These are phyloP conservation scores for Hemileccinum impolitum DNA, from an alignment of 768 basidiomycete genomes.

Conservation along the genomic window DNA sequence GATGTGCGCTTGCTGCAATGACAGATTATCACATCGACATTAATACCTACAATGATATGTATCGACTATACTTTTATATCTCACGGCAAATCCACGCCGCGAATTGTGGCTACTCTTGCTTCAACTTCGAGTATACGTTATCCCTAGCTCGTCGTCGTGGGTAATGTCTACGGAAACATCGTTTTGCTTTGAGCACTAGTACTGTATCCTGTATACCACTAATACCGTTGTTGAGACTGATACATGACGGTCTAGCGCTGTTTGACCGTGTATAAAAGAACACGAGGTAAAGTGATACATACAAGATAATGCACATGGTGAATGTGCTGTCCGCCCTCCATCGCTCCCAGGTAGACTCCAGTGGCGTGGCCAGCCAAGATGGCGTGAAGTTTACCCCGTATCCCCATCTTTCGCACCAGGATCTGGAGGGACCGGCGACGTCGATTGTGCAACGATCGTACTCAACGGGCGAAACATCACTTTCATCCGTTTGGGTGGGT, in stretches of 20 bases:
- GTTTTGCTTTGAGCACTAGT: constrained; percentile 2
- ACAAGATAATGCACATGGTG: constrained; percentile 4
- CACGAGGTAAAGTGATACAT: constrained; percentile 8
- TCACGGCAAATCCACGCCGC: too few relatives aligned
- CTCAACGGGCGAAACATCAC: constrained; percentile 54
- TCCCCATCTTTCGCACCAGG: constrained; percentile 70
- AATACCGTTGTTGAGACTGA: constrained; percentile 3
- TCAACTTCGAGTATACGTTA: too few relatives aligned
- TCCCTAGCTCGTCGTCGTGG: too few relatives aligned
- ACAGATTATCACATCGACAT: too few relatives aligned
- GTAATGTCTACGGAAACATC: neutral
- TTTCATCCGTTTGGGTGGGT: constrained; percentile 68
- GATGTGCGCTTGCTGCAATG: too few relatives aligned
- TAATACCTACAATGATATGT: too few relatives aligned
- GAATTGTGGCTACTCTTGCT: too few relatives aligned
- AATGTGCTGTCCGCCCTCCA: neutral
- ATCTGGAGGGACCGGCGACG: constrained; percentile 53
- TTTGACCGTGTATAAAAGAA: constrained; percentile 8
- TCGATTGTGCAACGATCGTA: constrained; percentile 29
- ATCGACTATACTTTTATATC: too few relatives aligned
- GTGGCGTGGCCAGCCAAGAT: neutral
- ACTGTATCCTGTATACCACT: constrained; percentile 1
- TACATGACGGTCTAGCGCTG: constrained; percentile 3
- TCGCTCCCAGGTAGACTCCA: constrained; percentile 37
- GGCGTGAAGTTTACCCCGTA: constrained; percentile 48